Conservation (phyloP, 768 basidiomycete genomes). For the Termitomyces sp. region DNA sequence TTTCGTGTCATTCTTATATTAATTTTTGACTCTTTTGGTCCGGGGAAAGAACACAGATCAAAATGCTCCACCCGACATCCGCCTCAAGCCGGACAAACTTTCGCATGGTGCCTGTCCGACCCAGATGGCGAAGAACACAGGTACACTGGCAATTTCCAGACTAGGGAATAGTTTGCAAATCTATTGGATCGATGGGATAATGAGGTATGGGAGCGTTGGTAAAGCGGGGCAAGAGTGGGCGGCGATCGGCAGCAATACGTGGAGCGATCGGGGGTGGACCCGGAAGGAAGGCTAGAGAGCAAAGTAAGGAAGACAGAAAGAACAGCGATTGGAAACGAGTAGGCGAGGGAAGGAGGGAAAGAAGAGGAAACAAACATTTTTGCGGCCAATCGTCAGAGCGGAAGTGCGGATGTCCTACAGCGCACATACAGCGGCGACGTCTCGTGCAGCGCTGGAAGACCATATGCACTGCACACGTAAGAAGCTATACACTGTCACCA, state of each 20-base stretch:
- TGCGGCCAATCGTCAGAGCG: neutral
- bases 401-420: neutral
- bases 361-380: neutral
- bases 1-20: slow-evolving; percentile 9
- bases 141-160: neutral
- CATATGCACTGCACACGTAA: slow-evolving; percentile 5
- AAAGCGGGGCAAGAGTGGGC: slow-evolving; percentile 3
- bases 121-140: neutral
- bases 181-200: neutral
- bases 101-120: slow-evolving; percentile 3
- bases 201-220: neutral
- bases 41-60: neutral
- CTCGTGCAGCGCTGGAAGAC: neutral
- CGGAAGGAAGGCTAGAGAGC: neutral
- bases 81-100: neutral
- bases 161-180: slow-evolving; percentile 3
- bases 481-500: neutral
- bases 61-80: neutral
- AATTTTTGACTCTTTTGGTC: slow-evolving; percentile 4
- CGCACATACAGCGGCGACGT: neutral
- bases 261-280: slow-evolving; percentile 3
- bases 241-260: slow-evolving; percentile 7
- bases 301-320: neutral
- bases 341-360: neutral
- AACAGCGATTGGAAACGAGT: neutral